A percentile compares a stretch with the other conserved stretches of the same genome.
Conservation (phyloP, 2,329 filamentous ascomycete genomes). For the Blumeriella jaapii region DNA sequence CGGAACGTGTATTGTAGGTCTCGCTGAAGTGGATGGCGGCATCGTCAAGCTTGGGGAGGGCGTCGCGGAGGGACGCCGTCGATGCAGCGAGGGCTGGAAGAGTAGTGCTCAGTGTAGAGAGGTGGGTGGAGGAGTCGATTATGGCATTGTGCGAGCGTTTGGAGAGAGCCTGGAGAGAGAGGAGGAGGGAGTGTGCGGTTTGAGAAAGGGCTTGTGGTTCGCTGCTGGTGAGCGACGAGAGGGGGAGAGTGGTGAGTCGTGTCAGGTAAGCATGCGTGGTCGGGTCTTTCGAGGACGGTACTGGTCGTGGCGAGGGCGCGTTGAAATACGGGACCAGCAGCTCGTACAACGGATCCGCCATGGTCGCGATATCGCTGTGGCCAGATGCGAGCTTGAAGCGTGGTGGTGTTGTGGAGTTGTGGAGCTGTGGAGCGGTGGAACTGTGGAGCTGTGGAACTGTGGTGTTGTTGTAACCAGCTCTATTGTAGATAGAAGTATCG, state of each 20-base stretch:
- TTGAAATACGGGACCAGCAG: constrained; percentile 54
- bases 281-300: constrained; percentile 35
- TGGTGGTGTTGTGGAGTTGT: constrained; percentile 2
- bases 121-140: constrained; percentile 67
- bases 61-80: constrained; percentile 54
- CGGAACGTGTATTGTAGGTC: constrained; percentile 65
- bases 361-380: constrained; percentile 25
- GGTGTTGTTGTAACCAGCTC: too few relatives aligned
- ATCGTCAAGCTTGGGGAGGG: constrained; percentile 68
- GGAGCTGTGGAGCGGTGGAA: not conserved
- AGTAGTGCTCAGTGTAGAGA: constrained; percentile 59
- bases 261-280: constrained; percentile 60
- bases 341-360: constrained; percentile 67
- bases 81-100: constrained; percentile 60
- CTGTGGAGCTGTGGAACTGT: too few relatives aligned
- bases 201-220: constrained; percentile 77
- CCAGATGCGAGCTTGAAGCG: constrained; percentile 4
- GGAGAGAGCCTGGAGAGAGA: constrained; percentile 77
- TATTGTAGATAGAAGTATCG: too few relatives aligned
- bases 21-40: constrained; percentile 71
- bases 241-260: constrained; percentile 63
- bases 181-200: constrained; percentile 64
- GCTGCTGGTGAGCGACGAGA: constrained; percentile 57
- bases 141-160: constrained; percentile 81
- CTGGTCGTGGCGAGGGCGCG: constrained; percentile 30